Conservation (phyloP, 148 eudicot species). For the Vaccinium vitisidaea region DNA sequence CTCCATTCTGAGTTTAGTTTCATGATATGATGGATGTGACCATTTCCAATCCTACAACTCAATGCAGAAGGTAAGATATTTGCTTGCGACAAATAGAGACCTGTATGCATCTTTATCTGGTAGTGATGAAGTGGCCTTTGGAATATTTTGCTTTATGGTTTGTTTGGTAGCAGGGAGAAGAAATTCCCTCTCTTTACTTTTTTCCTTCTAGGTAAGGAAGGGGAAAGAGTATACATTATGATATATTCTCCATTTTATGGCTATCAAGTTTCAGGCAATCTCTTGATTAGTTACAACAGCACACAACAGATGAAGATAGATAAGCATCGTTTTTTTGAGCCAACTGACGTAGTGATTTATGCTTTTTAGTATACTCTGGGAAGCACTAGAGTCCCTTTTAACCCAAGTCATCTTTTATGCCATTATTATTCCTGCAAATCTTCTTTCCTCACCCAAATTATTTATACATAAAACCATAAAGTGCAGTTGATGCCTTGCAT, state of each 20-base stretch:
- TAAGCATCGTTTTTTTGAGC: background rate
- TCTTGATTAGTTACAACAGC: background rate
- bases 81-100: background rate
- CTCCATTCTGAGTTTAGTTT: background rate
- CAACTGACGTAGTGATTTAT: constrained; percentile 2
- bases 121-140: background rate
- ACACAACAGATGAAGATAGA: background rate
- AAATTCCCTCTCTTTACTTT: background rate
- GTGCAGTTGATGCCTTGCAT: constrained; percentile 12
- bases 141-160: background rate
- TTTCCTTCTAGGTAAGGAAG: background rate
- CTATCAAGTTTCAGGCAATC: background rate
- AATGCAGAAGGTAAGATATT: background rate
- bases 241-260: background rate
- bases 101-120: background rate
- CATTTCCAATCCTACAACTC: background rate
- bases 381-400: background rate
- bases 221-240: background rate
- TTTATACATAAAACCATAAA: background rate
- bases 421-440: background rate
- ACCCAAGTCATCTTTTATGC: constrained; percentile 4
- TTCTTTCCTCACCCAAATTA: background rate
- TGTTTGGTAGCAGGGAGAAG: constrained; percentile 4
- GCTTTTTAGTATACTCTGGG: constrained; percentile 4
- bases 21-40: background rate